Evolutionary conservation across 257 asterid species (phyloP), one percentile per base, ranked within the genome.

Genomic region (Leonotis leonurus): DNA sequence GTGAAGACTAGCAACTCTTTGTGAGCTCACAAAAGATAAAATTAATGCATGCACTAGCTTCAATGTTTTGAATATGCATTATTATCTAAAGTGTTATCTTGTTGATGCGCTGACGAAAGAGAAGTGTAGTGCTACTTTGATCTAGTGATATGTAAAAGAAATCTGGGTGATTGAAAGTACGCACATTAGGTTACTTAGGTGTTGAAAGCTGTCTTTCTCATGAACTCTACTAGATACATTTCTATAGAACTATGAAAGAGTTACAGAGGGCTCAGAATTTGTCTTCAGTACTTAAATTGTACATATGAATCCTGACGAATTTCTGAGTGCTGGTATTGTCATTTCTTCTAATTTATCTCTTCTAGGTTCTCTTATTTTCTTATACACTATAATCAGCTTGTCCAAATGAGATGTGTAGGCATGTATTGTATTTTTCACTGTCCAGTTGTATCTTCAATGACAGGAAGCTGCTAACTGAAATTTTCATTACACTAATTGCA

Each of bases 401-500:
- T 30, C 27, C 16, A 24, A 54, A 14, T 29, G 27, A 37, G 16
- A 22, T 30, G n/a, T 33, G 32, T 29, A n/a, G 30, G 30, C 64
- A 21, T 46, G n/a, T 14, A 30, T n/a, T 8, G 14, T 43, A 17
- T 17, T 32, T 27, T 20, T 43, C 30, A 33, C 33, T 25, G 40
- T 41, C 27, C 3, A 4, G 37, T 25, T 59, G 11, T 62, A 53
- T 56, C 64, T 33, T 36, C 13, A 18, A 8, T 20, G 6, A 67
- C 27, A 49, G 6, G 57, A 26, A 57, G 39, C 53, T 55, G 55
- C 22, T 59, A 41, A 52, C 41, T 35, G 66, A 73, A 43, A 16
- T 17, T 43, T 69, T 18, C 49, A 53, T 49, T 50, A 48, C 26
- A 41, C 48, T 46, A 33, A 52, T 22, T 78, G 82, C 97, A 93